A percentile compares a stretch with the other conserved stretches of the same genome.
phyloP scores from a whole-genome alignment of 805 yeast species.

The Wickerhamomyces pijperi region DNA sequence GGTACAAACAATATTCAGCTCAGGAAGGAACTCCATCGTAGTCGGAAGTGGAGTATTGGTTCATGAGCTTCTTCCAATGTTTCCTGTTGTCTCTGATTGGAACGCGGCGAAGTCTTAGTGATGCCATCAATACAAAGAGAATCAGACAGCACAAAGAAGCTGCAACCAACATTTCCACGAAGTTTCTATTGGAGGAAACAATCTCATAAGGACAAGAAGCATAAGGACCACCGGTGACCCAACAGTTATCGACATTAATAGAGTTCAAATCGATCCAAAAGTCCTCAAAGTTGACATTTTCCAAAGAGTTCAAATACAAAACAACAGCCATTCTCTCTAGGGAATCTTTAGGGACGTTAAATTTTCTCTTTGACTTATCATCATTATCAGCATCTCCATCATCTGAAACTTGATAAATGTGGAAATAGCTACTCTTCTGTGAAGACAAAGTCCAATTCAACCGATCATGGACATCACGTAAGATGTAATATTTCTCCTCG shows the following conservation, averaged over 20 bases:
- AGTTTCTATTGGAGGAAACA: constrained; percentile 40
- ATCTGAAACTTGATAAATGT: too few species aligned
- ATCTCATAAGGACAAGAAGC: constrained; percentile 70
- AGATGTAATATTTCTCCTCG: constrained; percentile 35
- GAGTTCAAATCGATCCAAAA: constrained; percentile 82
- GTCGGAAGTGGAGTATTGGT: constrained; percentile 48
- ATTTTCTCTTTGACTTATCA: constrained; percentile 12
- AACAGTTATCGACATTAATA: constrained; percentile 60
- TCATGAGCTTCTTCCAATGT: constrained; percentile 48
- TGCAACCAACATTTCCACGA: constrained; percentile 56
- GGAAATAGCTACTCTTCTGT: constrained; percentile 31
- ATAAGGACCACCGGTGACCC: constrained; percentile 76
- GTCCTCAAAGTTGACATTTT: constrained; percentile 19
- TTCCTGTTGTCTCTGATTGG: constrained; percentile 67
- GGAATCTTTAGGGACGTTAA: constrained; percentile 41
- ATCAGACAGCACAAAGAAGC: constrained; percentile 47
- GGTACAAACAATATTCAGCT: too few species aligned
- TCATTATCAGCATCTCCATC: constrained; percentile 17
- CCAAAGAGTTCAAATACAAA: constrained; percentile 10
- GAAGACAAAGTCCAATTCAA: constrained; percentile 33
- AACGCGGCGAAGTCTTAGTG: constrained; percentile 44
- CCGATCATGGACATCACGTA: constrained; percentile 32
- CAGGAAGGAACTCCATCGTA: constrained; percentile 71
- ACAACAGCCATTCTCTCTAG: constrained; percentile 27
- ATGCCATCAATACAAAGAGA: constrained; percentile 33